These are phyloP conservation scores for Geotrichum reessii DNA, from an alignment of 1,139 yeast genomes.

Conservation along the genomic window DNA sequence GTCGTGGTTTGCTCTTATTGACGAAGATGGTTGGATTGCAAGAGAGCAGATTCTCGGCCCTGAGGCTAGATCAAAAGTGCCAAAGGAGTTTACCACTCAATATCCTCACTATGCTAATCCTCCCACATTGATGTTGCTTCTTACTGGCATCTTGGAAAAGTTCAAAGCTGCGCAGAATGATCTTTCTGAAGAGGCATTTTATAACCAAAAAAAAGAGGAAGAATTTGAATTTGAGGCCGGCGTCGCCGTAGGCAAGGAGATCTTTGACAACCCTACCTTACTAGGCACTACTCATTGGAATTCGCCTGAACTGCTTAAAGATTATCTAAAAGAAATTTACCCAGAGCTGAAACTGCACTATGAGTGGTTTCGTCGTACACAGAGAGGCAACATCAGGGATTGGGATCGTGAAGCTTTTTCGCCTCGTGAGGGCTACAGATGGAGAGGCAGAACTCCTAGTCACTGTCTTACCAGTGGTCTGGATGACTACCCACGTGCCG, in stretches of 20 bases:
- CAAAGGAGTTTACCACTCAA: slow-evolving; percentile 77
- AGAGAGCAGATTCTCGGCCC: slow-evolving; percentile 91
- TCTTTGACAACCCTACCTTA: slow-evolving; percentile 1
- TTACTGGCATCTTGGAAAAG: slow-evolving; percentile 59
- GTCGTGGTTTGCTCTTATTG: slow-evolving; percentile 85
- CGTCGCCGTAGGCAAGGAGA: slow-evolving; percentile 1
- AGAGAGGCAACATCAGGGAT: slow-evolving; percentile 67
- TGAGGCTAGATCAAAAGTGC: slow-evolving; percentile 86
- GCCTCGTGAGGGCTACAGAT: slow-evolving; percentile 65
- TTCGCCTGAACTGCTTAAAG: slow-evolving; percentile 55
- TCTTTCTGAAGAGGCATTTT: slow-evolving; percentile 10
- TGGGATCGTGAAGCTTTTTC: slow-evolving; percentile 57
- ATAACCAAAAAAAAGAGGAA: slow-evolving; percentile 8
- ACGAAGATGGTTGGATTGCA: slow-evolving; percentile 93
- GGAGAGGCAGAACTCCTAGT: slow-evolving; percentile 85
- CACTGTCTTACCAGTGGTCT: slow-evolving; percentile 92
- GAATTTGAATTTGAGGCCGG: slow-evolving; percentile 10
- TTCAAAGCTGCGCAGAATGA: slow-evolving; percentile 30
- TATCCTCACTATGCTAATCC: slow-evolving; percentile 93
- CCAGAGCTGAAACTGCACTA: slow-evolving; percentile 74
- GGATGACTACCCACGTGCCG: slow-evolving; percentile 91
- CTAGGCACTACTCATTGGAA: slow-evolving; percentile 48
- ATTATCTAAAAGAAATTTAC: slow-evolving; percentile 61
- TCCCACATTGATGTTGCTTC: slow-evolving; percentile 81
- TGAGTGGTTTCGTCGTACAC: slow-evolving; percentile 81